Base-by-base conservation (phyloP, 2,329 filamentous ascomycete genomes). In the Aspergillus quadricinctus region DNA sequence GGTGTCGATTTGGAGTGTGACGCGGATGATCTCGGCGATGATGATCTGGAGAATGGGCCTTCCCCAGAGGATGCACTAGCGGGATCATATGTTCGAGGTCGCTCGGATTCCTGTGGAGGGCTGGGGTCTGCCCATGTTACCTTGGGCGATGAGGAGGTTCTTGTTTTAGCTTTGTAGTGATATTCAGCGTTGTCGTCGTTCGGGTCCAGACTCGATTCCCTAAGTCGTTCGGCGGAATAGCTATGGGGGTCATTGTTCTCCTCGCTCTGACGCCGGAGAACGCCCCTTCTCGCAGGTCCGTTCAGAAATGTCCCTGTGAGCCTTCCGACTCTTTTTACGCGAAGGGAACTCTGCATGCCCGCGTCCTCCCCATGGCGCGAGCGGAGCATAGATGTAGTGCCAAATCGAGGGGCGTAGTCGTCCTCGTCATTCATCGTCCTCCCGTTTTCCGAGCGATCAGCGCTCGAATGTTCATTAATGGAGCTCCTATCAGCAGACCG, bases 301-400 rank as follows among this genome's bases (percentile, higher is more conserved):
- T 89, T 91, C 23, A 94, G 77, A 62, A 93, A 92, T 57, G 85
- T 88, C 1, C 90, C 90, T 2, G 88, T 84, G 7, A 88, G 80
- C 72, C 90, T 89, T 17, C 87, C 88, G 14, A 90, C 83, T 58
- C 89, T 81, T 74, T 92, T 93, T 57, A 92, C 79, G 4, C 90
- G 83, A 80, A 92, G 84, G 0, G 90, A 91, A 64, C 87, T 87
- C 58, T 90, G 88, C 1, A 85, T 76, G 14, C 83, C 86, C 35
- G 77, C 75, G 35, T 88, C 86, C 25, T 92, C 88, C 2, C 84
- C 84, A 50, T 80, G 78, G 7, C 75, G 73, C 37, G 71, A 64
- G 21, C 75, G 69, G 29, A 73, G 59, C 7, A 73, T 70, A 11
- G 75, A 77, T 14, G 73, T 68, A 28, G 72, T 65, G 4, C 71